These are phyloP conservation scores for Citrus reticulata DNA, from an alignment of 345 rosid genomes.

Conservation along the genomic window DNA sequence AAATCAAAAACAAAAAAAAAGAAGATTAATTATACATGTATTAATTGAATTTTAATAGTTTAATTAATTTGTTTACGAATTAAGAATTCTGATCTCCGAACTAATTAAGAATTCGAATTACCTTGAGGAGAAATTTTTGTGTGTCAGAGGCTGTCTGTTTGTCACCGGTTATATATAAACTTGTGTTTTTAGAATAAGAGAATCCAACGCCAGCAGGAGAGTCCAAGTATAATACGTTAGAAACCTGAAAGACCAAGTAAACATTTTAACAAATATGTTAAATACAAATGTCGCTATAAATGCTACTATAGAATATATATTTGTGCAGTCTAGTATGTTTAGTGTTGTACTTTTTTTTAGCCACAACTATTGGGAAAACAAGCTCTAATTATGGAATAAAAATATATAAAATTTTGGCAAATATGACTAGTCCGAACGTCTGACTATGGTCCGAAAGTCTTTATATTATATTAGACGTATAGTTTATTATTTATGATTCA, in stretches of 20 bases:
- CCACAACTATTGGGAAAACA: no score
- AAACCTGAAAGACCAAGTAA: constrained; percentile 31
- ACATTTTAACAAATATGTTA: background rate
- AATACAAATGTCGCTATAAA: background rate
- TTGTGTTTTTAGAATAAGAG: constrained; percentile 36
- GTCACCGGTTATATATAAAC: constrained; percentile 37
- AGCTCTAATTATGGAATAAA: background rate
- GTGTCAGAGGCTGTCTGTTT: constrained; percentile 40
- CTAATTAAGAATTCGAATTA: background rate
- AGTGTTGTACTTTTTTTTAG: no score
- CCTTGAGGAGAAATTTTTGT: constrained; percentile 53
- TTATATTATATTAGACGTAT: no score
- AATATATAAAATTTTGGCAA: background rate
- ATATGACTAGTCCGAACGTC: no score
- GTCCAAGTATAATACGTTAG: constrained; percentile 56
- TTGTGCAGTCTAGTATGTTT: background rate
- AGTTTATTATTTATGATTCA: no score
- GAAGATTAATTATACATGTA: no score
- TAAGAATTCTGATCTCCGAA: background rate
- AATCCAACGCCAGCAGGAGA: constrained; percentile 58
- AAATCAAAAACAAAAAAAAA: no score
- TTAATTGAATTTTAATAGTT: background rate
- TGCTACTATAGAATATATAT: background rate
- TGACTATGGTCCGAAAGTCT: no score
- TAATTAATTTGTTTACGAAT: background rate